Evolutionary conservation across 176 grass and related monocot species (phyloP).

Genomic region (Hordeum vulgare): MorexV3_pseudomolecules_assembly NC_058519.1:656760997-656761496

Average conservation of each 20-base stretch:
- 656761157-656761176: constrained; percentile 85
- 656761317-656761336: not conserved
- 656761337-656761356: not conserved
- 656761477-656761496: constrained; percentile 1
- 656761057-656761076: constrained; percentile 97
- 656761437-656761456: not conserved
- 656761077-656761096: constrained; percentile 85
- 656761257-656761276: not conserved
- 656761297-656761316: not conserved
- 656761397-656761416: not conserved
- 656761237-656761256: constrained; percentile 13
- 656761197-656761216: constrained; percentile 96
- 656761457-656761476: not conserved
- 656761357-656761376: not conserved
- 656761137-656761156: not conserved
- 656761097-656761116: constrained; percentile 10
- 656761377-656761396: constrained; percentile 1
- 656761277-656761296: constrained; percentile 3
- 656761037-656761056: constrained; percentile 99
- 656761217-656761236: constrained; percentile 62
- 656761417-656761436: not conserved
- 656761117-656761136: not conserved
- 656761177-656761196: constrained; percentile 95
- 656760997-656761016: constrained; percentile 12
- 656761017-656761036: constrained; percentile 56